phyloP scores from a whole-genome alignment of 2,329 filamentous ascomycete genomes.

The Trematosphaeria pertusa region DNA sequence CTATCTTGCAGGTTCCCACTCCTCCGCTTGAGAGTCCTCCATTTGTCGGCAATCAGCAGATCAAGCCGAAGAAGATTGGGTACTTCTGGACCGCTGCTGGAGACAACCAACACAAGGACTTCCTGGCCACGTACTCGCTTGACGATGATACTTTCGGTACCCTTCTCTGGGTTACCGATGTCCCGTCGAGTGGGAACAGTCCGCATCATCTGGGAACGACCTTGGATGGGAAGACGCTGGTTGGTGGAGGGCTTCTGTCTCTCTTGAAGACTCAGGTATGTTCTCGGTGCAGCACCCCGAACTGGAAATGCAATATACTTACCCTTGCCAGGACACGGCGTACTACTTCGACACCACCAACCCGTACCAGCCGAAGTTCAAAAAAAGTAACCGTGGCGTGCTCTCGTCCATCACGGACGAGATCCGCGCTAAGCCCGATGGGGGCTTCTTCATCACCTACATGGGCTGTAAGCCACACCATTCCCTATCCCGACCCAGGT shows the following conservation, averaged over 20 bases:
- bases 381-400: constrained; percentile 66
- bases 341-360: constrained; percentile 68
- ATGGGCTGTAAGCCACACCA: constrained; percentile 60
- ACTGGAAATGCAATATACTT: neutral
- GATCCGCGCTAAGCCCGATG: constrained; percentile 68
- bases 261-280: constrained; percentile 61
- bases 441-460: constrained; percentile 68
- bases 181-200: constrained; percentile 65
- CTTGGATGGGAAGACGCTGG: constrained; percentile 63
- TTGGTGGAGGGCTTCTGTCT: constrained; percentile 65
- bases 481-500: too few species aligned
- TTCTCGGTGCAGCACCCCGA: neutral
- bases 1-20: constrained; percentile 66
- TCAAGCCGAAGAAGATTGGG: constrained; percentile 70
- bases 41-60: constrained; percentile 58
- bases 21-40: constrained; percentile 63
- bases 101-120: constrained; percentile 66
- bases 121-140: constrained; percentile 64
- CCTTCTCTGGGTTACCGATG: constrained; percentile 65
- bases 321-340: constrained; percentile 59
- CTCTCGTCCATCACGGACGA: constrained; percentile 68
- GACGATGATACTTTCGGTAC: constrained; percentile 70
- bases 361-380: constrained; percentile 65
- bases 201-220: constrained; percentile 66
- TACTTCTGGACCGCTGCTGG: constrained; percentile 70